phyloP scores from a whole-genome alignment of 257 asterid species.

The Misopates orontium region DNA sequence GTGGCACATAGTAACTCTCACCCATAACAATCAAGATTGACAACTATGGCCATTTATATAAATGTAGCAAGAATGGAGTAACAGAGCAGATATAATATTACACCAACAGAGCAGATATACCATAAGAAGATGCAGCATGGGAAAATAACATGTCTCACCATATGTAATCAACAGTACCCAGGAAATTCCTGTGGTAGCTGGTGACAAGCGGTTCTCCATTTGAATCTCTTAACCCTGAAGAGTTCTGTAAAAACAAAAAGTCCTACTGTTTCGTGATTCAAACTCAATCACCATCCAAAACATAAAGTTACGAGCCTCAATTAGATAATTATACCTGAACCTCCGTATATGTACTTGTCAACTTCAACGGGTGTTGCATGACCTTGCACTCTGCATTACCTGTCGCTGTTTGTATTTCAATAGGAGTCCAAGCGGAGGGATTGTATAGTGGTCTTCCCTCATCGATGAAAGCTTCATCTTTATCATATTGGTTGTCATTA shows the following conservation, averaged over 20 bases:
- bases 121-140: neutral
- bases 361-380: slow-evolving; percentile 75
- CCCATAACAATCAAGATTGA: too few species aligned
- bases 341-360: slow-evolving; percentile 73
- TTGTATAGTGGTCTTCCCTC: slow-evolving; percentile 30
- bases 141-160: slow-evolving; percentile 57
- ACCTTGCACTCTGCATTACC: slow-evolving; percentile 63
- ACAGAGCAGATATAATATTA: neutral
- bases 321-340: slow-evolving; percentile 54
- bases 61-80: slow-evolving; percentile 8
- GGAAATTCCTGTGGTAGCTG: slow-evolving; percentile 81
- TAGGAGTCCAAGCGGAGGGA: slow-evolving; percentile 81
- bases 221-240: slow-evolving; percentile 68
- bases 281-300: slow-evolving; percentile 22
- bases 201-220: slow-evolving; percentile 84
- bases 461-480: slow-evolving; percentile 28
- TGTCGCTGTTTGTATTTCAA: slow-evolving; percentile 73
- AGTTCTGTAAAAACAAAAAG: slow-evolving; percentile 48
- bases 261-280: slow-evolving; percentile 6
- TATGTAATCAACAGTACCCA: slow-evolving; percentile 93
- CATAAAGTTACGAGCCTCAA: slow-evolving; percentile 15
- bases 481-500: slow-evolving; percentile 23
- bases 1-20: too few species aligned
- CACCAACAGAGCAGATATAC: slow-evolving; percentile 15
- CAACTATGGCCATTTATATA: too few species aligned